Percentiles rank a stretch among this genome's conserved stretches.
phyloP scores from a whole-genome alignment of 2,329 filamentous ascomycete genomes.

The Pestalotiopsis sp. region DNA sequence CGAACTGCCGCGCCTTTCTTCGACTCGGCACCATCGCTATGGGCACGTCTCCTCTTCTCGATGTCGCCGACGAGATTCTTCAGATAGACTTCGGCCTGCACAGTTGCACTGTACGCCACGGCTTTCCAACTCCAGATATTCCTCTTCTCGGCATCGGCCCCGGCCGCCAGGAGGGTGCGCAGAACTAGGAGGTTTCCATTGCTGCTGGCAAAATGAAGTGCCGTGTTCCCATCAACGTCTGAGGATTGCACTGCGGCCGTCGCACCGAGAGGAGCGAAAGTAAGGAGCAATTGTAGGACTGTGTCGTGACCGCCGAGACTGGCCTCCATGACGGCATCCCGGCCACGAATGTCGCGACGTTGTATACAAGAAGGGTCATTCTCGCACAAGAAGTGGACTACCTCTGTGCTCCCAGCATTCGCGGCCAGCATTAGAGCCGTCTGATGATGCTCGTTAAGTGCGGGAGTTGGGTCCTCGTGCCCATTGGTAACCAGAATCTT shows the following conservation, averaged over 20 bases:
- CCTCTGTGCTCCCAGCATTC: conserved; percentile 66
- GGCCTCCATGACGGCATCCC: conserved; percentile 72
- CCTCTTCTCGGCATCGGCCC: conserved; percentile 69
- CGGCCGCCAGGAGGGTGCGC: conserved; percentile 74
- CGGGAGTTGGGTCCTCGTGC: conserved; percentile 73
- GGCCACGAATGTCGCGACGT: conserved; percentile 65
- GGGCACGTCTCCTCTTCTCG: conserved; percentile 56
- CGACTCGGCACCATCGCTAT: conserved; percentile 36
- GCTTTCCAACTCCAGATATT: conserved; percentile 83
- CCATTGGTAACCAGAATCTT: conserved; percentile 69
- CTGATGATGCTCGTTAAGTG: conserved; percentile 76
- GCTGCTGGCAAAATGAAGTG: conserved; percentile 81
- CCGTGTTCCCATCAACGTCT: conserved; percentile 79
- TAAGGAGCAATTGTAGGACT: conserved; percentile 63
- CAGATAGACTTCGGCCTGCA: conserved; percentile 83
- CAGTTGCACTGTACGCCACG: conserved; percentile 78
- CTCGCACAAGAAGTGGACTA: conserved; percentile 70
- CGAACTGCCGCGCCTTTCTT: conserved; percentile 44
- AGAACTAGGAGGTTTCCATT: conserved; percentile 79
- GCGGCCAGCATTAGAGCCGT: conserved; percentile 82
- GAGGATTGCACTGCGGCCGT: conserved; percentile 53
- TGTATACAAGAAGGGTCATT: conserved; percentile 62
- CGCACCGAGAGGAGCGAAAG: conserved; percentile 57
- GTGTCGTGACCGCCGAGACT: conserved; percentile 62
- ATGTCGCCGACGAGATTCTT: conserved; percentile 73